Evolutionary conservation across 2,329 filamentous ascomycete genomes (phyloP).

Genomic region (Alternaria infectoria): DNA sequence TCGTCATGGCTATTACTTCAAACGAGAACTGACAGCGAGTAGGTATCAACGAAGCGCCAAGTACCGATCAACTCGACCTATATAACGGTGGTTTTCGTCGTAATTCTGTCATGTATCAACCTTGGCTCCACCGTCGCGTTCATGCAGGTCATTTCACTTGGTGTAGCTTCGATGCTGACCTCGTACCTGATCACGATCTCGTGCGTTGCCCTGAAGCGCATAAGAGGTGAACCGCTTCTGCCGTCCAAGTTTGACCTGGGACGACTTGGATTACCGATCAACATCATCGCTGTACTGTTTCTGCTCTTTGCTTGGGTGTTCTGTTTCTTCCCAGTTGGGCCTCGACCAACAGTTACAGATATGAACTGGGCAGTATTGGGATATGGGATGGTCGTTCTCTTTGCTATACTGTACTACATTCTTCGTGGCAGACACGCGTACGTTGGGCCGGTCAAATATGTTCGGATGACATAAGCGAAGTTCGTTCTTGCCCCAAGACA

Average conservation of each 20-base stretch:
- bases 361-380: slow-evolving; percentile 57
- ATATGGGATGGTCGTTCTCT: slow-evolving; percentile 50
- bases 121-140: slow-evolving; percentile 35
- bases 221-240: slow-evolving; percentile 52
- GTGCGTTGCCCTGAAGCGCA: slow-evolving; percentile 53
- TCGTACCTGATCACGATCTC: slow-evolving; percentile 51
- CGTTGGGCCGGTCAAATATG: slow-evolving; percentile 29
- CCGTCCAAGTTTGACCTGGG: slow-evolving; percentile 56
- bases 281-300: slow-evolving; percentile 50
- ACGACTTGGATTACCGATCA: slow-evolving; percentile 51
- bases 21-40: background rate
- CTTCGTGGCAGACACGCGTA: slow-evolving; percentile 50
- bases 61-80: slow-evolving; percentile 33
- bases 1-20: slow-evolving; percentile 24
- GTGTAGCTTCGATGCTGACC: slow-evolving; percentile 19
- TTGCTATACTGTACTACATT: slow-evolving; percentile 52
- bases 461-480: slow-evolving; percentile 7
- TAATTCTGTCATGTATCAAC: slow-evolving; percentile 36
- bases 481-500: background rate
- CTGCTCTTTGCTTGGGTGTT: slow-evolving; percentile 52
- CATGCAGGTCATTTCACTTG: slow-evolving; percentile 23
- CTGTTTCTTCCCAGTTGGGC: slow-evolving; percentile 49
- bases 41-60: slow-evolving; percentile 24
- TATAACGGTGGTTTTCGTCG: slow-evolving; percentile 24
- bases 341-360: slow-evolving; percentile 50